Evolutionary conservation across 176 grass and related monocot species (phyloP), one percentile per base, ranked within the genome.

Genomic region (Ensete glaucum): DNA sequence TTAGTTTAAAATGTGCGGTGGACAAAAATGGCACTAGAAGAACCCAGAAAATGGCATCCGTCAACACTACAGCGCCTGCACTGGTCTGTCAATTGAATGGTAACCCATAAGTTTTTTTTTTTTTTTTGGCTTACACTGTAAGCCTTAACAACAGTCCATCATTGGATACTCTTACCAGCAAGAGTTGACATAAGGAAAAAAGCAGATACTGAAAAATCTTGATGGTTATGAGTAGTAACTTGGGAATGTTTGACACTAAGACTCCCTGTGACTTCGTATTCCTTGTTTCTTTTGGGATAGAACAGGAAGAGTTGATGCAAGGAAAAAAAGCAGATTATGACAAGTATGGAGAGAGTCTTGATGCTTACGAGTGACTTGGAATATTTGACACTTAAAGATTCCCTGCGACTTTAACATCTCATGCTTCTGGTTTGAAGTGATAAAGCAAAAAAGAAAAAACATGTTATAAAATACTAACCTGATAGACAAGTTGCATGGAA

Each of bases 51-150:
- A 89, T 60, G 17, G 78, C 73, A 75, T 89, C 87, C 12, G 87
- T 89, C 77, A 97, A 78, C 79, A 97, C 55, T 64, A 78, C 79
- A 55, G 93, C 93, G 71, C 90, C 90, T 63, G 89, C 90, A 76
- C 93, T 90, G 53, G 81, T 86, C 95, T 99, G 80, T 59, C 80
- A 78, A 82, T 49, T 65, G 5, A 63, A 65, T 53, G 8, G 9
- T 64, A 29, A 74, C 3, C 3, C 27, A 16, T 49, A 52, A 70
- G 19, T 52, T 70, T 10, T 12, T 23, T 0, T 23, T 23, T 23
- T 23, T 23, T 23, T 23, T 23, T 23, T 23, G 0, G 29, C 2
- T 34, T 34, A 29, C 27, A 29, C 27, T 0, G 27, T 2, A 29
- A 29, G 27, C 2, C 27, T 29, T 29, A 23, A 23, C 2, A 34